Conservation (phyloP, 1,284 basidiomycete species). For the Cryptococcus sp. region DNA sequence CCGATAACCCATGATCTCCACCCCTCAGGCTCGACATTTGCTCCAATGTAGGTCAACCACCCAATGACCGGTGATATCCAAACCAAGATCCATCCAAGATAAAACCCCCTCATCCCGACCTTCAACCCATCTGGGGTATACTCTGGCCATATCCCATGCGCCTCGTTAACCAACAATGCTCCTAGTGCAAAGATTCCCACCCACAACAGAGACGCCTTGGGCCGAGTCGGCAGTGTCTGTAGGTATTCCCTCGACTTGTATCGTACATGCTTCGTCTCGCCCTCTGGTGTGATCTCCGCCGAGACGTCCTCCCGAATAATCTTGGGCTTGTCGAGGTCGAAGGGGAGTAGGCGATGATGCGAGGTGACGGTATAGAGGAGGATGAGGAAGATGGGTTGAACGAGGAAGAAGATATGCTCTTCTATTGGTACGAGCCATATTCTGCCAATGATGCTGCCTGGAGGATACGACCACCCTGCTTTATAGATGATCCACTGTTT, state of each 20-base stretch:
- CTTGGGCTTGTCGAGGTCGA: conserved; percentile 5
- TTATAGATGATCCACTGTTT: conserved; percentile 22
- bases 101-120: conserved; percentile 22
- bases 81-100: conserved; percentile 34
- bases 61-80: conserved; percentile 35
- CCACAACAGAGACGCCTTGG: conserved; percentile 19
- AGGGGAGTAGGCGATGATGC: conserved; percentile 23
- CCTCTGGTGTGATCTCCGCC: background rate
- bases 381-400: conserved; percentile 33
- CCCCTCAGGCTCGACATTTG: conserved; percentile 9
- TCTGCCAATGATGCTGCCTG: conserved; percentile 22
- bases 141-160: conserved; percentile 8
- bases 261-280: background rate
- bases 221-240: conserved; percentile 30
- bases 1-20: conserved; percentile 17
- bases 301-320: background rate
- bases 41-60: conserved; percentile 30
- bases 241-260: conserved; percentile 3
- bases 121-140: conserved; percentile 1
- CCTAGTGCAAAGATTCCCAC: conserved; percentile 12
- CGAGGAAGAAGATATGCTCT: conserved; percentile 41
- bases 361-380: conserved; percentile 26
- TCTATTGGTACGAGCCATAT: conserved; percentile 35
- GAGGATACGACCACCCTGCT: conserved; percentile 31
- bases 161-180: conserved; percentile 17